Conservation (phyloP, 2,329 filamentous ascomycete species). For the Penicillium decumbens region DNA sequence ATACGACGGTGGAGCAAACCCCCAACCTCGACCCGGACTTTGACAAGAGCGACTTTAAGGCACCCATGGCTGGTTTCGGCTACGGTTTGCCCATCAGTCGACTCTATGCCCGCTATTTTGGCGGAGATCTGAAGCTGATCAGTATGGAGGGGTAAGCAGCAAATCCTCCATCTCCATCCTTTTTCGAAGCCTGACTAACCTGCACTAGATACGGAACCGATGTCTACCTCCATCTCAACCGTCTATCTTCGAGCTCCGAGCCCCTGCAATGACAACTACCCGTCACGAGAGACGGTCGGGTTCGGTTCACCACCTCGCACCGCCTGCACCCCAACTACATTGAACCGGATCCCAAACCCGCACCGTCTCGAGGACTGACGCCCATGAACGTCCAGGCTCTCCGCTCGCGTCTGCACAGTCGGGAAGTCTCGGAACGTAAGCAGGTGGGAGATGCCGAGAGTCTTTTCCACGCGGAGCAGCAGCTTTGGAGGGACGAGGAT, state of each 20-base stretch:
- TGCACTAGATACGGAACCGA: constrained; percentile 82
- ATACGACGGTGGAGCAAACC: constrained; percentile 95
- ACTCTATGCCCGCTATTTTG: constrained; percentile 94
- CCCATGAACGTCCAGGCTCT: constrained; percentile 52
- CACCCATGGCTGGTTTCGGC: constrained; percentile 98
- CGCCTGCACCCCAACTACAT: constrained; percentile 39
- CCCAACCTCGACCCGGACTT: constrained; percentile 95
- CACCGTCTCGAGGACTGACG: constrained; percentile 50
- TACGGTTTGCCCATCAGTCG: constrained; percentile 93
- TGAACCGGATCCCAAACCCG: constrained; percentile 29
- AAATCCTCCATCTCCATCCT: neutral
- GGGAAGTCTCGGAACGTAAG: constrained; percentile 77
- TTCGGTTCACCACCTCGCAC: constrained; percentile 39
- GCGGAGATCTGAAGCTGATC: constrained; percentile 92
- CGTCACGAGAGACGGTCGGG: constrained; percentile 73
- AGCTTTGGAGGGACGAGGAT: constrained; percentile 15
- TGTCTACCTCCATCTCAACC: constrained; percentile 95
- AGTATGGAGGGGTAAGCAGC: constrained; percentile 91
- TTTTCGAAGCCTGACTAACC: constrained; percentile 7
- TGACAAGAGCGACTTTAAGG: constrained; percentile 98
- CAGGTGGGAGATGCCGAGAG: constrained; percentile 86
- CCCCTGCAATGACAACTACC: constrained; percentile 89
- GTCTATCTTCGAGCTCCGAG: constrained; percentile 90
- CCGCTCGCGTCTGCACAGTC: constrained; percentile 64
- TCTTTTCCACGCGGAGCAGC: constrained; percentile 58